Percentiles rank a stretch among this genome's conserved stretches.
Conservation (phyloP, 1,284 basidiomycete species). For the Acaromyces ingoldii region DNA sequence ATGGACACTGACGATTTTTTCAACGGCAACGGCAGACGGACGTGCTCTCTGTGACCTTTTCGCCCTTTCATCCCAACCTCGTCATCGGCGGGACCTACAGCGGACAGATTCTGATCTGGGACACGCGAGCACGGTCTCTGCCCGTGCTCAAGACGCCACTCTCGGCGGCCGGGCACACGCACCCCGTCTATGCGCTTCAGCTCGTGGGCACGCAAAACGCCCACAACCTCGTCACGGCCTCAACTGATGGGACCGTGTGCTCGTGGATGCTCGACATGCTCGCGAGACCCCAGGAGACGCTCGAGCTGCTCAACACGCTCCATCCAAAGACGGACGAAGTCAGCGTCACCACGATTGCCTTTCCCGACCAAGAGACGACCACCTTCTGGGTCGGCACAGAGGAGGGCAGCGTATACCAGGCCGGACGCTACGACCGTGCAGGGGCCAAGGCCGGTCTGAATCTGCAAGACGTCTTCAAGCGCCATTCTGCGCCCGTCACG, state of each 20-base stretch:
- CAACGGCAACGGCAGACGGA: slow-evolving; percentile 65
- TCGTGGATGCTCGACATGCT: slow-evolving; percentile 99
- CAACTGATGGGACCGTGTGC: slow-evolving; percentile 92
- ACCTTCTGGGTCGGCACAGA: slow-evolving; percentile 96
- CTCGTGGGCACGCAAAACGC: slow-evolving; percentile 98
- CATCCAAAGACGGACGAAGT: slow-evolving; percentile 67
- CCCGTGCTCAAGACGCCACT: slow-evolving; percentile 94
- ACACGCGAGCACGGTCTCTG: slow-evolving; percentile 82
- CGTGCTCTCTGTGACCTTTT: slow-evolving; percentile 90
- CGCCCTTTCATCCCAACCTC: slow-evolving; percentile 94
- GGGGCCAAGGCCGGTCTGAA: slow-evolving; percentile 92
- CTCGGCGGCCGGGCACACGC: slow-evolving; percentile 83
- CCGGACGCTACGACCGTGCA: slow-evolving; percentile 90
- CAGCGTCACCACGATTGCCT: slow-evolving; percentile 83
- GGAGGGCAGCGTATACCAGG: slow-evolving; percentile 92
- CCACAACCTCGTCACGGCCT: slow-evolving; percentile 89
- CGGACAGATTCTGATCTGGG: slow-evolving; percentile 96
- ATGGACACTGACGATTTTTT: neutral
- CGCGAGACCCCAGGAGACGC: slow-evolving; percentile 66
- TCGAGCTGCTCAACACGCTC: slow-evolving; percentile 27
- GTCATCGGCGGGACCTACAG: slow-evolving; percentile 97
- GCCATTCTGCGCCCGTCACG: slow-evolving; percentile 87
- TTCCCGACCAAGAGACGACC: slow-evolving; percentile 89
- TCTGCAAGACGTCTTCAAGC: slow-evolving; percentile 81
- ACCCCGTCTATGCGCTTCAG: slow-evolving; percentile 94